phyloP scores from a whole-genome alignment of 768 basidiomycete species.

The Phaeotremella skinneri region DNA sequence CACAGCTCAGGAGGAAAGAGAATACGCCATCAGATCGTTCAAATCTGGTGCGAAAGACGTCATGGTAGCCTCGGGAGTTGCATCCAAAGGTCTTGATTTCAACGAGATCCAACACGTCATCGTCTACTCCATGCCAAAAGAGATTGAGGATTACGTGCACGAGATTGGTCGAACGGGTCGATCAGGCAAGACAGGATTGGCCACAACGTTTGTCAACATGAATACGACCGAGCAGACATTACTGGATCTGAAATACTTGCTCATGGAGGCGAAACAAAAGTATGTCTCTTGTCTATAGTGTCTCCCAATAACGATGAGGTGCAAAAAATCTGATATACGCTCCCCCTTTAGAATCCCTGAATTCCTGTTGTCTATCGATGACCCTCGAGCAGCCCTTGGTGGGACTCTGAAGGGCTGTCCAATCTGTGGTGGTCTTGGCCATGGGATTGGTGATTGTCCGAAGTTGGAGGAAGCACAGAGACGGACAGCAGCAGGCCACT shows the following conservation, averaged over 20 bases:
- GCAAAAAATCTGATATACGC: not conserved
- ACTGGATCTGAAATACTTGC: slow-evolving; percentile 90
- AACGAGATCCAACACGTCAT: slow-evolving; percentile 99
- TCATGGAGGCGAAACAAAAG: slow-evolving; percentile 98
- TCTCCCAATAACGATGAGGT: not conserved
- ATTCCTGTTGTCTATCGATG: slow-evolving; percentile 84
- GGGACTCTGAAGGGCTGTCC: slow-evolving; percentile 82
- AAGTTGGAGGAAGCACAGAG: slow-evolving; percentile 92
- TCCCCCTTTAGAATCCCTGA: slow-evolving; percentile 72
- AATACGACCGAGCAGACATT: slow-evolving; percentile 94
- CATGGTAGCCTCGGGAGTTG: slow-evolving; percentile 98
- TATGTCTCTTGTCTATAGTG: slow-evolving; percentile 53
- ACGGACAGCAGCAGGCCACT: slow-evolving; percentile 83
- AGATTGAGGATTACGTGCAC: slow-evolving; percentile 99
- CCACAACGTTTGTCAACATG: slow-evolving; percentile 99
- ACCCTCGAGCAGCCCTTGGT: slow-evolving; percentile 77
- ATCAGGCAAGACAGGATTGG: slow-evolving; percentile 96
- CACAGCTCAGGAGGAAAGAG: slow-evolving; percentile 93
- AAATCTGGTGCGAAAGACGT: slow-evolving; percentile 97
- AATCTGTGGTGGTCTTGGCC: slow-evolving; percentile 95
- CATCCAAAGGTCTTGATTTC: slow-evolving; percentile 97
- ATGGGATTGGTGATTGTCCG: slow-evolving; percentile 90
- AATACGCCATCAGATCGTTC: slow-evolving; percentile 98
- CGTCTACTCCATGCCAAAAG: slow-evolving; percentile 99
- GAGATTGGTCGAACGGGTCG: slow-evolving; percentile 98